A percentile compares a stretch with the other conserved stretches of the same genome.
Evolutionary conservation across 257 asterid genomes (phyloP).

Genomic region (Solanum appendiculatum): DNA sequence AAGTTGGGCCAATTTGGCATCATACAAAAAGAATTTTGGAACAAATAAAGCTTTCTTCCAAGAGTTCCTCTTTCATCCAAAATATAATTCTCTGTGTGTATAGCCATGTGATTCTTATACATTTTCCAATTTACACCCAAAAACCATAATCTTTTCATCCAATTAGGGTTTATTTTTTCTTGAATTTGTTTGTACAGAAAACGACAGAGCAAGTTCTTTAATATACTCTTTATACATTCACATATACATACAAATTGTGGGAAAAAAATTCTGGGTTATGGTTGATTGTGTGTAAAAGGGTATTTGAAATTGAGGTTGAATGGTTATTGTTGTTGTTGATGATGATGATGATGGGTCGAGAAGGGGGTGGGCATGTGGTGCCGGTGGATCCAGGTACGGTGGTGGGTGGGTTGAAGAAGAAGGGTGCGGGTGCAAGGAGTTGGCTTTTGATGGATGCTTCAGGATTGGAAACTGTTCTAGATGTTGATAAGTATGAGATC

Average conservation of each 20-base stretch:
- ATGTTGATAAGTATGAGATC: conserved; percentile 73
- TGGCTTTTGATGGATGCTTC: conserved; percentile 61
- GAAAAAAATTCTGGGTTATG: neutral
- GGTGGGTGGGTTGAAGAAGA: conserved; percentile 38
- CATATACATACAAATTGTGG: neutral
- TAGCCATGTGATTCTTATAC: neutral
- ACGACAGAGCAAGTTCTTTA: neutral
- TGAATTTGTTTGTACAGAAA: neutral
- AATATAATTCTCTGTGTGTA: neutral
- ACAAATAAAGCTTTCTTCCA: neutral
- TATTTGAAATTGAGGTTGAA: neutral
- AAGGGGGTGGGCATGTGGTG: conserved; percentile 23
- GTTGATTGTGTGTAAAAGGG: neutral
- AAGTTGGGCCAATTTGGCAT: neutral
- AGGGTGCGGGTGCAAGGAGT: conserved; percentile 55
- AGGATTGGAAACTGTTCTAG: conserved; percentile 50
- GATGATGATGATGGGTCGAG: conserved; percentile 37
- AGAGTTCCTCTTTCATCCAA: neutral
- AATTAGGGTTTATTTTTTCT: neutral
- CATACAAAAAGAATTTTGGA: neutral
- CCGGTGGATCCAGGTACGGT: conserved; percentile 46
- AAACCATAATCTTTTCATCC: neutral
- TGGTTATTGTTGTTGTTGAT: neutral
- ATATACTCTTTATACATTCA: neutral
- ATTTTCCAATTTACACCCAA: neutral